Conservation (phyloP, 352 stramenopile genomes). For the Nothophytophthora sp. region DNA sequence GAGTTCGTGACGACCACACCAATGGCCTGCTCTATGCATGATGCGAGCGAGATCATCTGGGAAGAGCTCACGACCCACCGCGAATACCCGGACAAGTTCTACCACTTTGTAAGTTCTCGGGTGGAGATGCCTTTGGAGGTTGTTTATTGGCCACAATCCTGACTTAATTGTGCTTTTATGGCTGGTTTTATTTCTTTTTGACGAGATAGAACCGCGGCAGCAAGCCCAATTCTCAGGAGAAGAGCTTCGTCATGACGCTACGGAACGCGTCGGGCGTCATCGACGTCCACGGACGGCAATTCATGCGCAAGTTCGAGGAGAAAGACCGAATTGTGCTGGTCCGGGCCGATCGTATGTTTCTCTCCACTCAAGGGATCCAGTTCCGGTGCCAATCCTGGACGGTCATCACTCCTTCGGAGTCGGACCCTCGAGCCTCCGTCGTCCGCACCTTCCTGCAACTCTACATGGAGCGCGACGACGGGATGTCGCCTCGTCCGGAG, state of each 20-base stretch:
- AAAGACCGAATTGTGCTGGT: constrained; percentile 14
- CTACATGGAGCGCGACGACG: constrained; percentile 15
- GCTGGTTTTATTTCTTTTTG: too few relatives aligned
- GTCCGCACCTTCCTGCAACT: constrained; percentile 17
- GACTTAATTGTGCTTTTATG: too few relatives aligned
- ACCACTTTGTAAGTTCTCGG: constrained; percentile 21
- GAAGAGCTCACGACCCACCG: constrained; percentile 21
- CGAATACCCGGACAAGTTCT: constrained; percentile 21
- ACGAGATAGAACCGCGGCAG: constrained; percentile 9
- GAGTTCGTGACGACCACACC: constrained; percentile 28
- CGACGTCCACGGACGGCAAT: constrained; percentile 22
- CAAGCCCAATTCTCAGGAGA: constrained; percentile 20
- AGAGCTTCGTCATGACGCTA: constrained; percentile 19
- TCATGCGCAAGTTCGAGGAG: constrained; percentile 25
- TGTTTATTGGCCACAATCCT: neutral
- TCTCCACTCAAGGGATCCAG: constrained; percentile 8
- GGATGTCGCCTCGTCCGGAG: neutral
- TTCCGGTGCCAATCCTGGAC: constrained; percentile 27
- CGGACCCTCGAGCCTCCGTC: neutral
- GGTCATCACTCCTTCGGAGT: constrained; percentile 6
- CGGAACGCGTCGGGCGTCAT: constrained; percentile 12
- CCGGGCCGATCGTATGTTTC: constrained; percentile 9
- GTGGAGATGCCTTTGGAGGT: neutral
- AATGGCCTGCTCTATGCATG: constrained; percentile 15
- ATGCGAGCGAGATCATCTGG: constrained; percentile 20